Percentiles rank a stretch among this genome's conserved stretches.
These are phyloP conservation scores for Cercophora newfieldiana DNA, from an alignment of 495 filamentous ascomycete species.

Conservation along the genomic window DNA sequence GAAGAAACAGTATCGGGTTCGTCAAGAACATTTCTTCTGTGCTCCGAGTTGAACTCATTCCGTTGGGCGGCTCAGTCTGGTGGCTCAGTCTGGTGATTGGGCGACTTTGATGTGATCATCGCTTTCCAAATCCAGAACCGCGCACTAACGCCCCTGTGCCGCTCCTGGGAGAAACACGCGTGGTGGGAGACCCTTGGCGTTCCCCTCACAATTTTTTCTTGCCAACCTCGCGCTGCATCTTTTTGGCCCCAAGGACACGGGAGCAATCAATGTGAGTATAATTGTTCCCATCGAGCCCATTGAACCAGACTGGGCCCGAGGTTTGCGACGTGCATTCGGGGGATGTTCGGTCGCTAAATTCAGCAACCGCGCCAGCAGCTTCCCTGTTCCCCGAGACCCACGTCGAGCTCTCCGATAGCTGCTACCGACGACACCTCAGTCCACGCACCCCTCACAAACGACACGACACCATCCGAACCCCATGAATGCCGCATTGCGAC, in stretches of 20 bases:
- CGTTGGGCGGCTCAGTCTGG: not conserved
- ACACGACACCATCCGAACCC: not conserved
- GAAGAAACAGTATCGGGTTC: not conserved
- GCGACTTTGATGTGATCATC: not conserved
- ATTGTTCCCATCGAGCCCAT: not conserved
- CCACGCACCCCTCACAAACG: not conserved
- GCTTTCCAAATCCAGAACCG: not conserved
- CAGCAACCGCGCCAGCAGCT: not conserved
- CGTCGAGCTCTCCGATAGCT: not conserved
- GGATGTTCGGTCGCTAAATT: not conserved
- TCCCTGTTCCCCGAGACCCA: constrained; percentile 9
- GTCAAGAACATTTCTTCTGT: not conserved
- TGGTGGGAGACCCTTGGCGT: not conserved
- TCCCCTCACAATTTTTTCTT: not conserved
- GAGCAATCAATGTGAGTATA: not conserved
- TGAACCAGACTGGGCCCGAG: not conserved
- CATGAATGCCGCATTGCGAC: not conserved
- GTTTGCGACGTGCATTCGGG: not conserved
- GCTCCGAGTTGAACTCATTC: not conserved
- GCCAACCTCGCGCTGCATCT: not conserved
- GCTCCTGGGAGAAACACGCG: not conserved
- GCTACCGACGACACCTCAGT: not conserved
- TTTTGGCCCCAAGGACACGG: not conserved
- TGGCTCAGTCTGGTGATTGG: not conserved
- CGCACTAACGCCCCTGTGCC: not conserved